Evolutionary conservation across 805 yeast species (phyloP), one percentile per base, ranked within the genome.

Genomic region (Ogataea saltuana): DNA sequence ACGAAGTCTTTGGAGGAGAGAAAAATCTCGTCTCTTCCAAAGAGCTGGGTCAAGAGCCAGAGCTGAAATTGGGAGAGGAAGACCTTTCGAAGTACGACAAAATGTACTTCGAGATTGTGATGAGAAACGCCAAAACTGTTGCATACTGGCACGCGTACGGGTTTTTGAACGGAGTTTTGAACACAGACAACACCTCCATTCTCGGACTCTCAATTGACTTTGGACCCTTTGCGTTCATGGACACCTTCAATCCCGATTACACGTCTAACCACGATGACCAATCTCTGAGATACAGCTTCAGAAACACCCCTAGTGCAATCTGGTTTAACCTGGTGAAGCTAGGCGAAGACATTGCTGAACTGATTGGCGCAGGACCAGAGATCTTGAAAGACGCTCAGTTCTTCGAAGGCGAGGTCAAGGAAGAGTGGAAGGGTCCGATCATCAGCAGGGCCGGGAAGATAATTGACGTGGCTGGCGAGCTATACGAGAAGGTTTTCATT

Each of bases 221-320:
- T 63, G 99, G 98, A 3, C 98, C 99, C 1, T 93, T 87, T 67
- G 86, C 95, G 15, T 85, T 89, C 47, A 76, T 90, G 84, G 97
- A 90, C 58, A 78, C 76, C 34, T 91, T 83, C 59, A 82, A 88
- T 56, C 90, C 95, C 12, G 64, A 74, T 37, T 91, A 75, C 58
- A 86, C 97, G 0, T 91, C 98, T 2, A 91, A 93, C 59, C 88
- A 88, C 43, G 97, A 89, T 58, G 99, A 93, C 63, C 75, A 72
- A 32, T 67, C 69, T 37, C 60, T 69, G 13, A 71, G 97, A 33
- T 91, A 93, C 61, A 78, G 88, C 6, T 90, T 84, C 65, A 74
- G 75, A n/a, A 88, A 86, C 56, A 83, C 88, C 9, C 97, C 98
- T 0, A 75, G 83, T 19, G 78, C 90, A 0, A 81, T 91, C 33